phyloP scores from a whole-genome alignment of 1,284 basidiomycete species.

The Austroboletus niveus region DNA sequence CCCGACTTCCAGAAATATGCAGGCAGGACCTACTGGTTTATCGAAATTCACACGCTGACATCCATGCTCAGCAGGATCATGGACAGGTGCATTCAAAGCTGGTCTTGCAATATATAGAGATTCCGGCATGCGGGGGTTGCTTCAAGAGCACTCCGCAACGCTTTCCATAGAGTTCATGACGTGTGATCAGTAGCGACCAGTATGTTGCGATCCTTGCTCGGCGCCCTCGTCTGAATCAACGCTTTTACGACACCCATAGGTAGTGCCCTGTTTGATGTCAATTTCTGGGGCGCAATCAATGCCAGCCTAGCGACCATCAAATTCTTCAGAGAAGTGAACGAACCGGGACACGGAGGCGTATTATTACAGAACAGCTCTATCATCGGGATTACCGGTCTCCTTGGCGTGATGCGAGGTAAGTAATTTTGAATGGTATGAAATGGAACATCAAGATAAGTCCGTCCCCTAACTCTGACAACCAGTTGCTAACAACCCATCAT shows the following conservation, averaged over 20 bases:
- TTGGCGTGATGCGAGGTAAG: not conserved
- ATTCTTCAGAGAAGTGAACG: conserved; percentile 23
- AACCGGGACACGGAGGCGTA: conserved; percentile 6
- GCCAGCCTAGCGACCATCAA: conserved; percentile 13
- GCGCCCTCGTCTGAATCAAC: not conserved
- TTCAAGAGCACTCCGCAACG: conserved; percentile 96
- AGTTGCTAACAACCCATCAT: conserved; percentile 9
- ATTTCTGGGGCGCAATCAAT: conserved; percentile 20
- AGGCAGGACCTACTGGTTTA: conserved; percentile 48
- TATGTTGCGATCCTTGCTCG: conserved; percentile 44
- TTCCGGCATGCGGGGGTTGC: conserved; percentile 76
- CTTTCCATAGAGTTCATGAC: conserved; percentile 95
- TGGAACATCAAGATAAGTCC: conserved; percentile 24
- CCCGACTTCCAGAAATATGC: conserved; percentile 94
- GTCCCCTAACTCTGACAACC: not conserved
- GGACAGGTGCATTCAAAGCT: conserved; percentile 84
- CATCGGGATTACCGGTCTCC: not conserved
- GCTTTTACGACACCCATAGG: not conserved
- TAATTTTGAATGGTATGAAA: not conserved
- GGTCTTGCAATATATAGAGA: conserved; percentile 77
- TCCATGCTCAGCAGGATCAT: conserved; percentile 54
- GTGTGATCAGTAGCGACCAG: conserved; percentile 82
- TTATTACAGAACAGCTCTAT: conserved; percentile 6
- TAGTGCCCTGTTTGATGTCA: conserved; percentile 18
- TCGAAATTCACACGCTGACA: conserved; percentile 10